Conservation (phyloP, 2,329 filamentous ascomycete genomes). For the Scortechinia acanthostroma region DNA sequence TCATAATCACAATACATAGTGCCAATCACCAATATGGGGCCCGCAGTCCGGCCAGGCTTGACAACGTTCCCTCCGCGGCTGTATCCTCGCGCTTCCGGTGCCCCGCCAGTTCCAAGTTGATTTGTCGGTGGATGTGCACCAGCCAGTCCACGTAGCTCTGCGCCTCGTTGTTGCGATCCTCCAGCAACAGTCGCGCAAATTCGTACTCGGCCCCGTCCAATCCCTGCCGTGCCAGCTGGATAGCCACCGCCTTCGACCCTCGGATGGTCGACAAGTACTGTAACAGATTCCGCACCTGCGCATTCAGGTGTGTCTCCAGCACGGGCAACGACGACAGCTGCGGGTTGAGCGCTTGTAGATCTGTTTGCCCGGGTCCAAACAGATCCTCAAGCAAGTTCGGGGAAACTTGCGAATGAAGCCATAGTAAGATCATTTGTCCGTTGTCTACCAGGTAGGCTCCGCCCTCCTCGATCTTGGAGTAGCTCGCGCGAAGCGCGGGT, state of each 20-base stretch:
- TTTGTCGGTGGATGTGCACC: slow-evolving; percentile 69
- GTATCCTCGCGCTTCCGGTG: neutral
- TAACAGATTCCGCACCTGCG: slow-evolving; percentile 86
- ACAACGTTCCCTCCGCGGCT: neutral
- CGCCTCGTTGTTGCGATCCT: slow-evolving; percentile 95
- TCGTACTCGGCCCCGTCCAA: slow-evolving; percentile 94
- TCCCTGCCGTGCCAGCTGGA: slow-evolving; percentile 86
- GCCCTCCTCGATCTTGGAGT: slow-evolving; percentile 81
- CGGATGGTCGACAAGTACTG: slow-evolving; percentile 76
- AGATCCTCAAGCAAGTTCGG: slow-evolving; percentile 86
- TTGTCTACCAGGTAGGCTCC: slow-evolving; percentile 94
- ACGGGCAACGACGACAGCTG: slow-evolving; percentile 75
- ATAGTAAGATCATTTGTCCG: slow-evolving; percentile 82
- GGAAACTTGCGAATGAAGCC: slow-evolving; percentile 87
- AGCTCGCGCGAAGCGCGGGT: slow-evolving; percentile 72
- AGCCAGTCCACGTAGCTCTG: slow-evolving; percentile 98
- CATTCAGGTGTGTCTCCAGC: slow-evolving; percentile 85
- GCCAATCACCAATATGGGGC: slow-evolving; percentile 1
- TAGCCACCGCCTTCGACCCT: slow-evolving; percentile 78
- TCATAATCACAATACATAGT: neutral
- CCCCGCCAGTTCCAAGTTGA: slow-evolving; percentile 2
- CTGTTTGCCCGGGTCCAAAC: slow-evolving; percentile 70
- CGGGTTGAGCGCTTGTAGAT: slow-evolving; percentile 71
- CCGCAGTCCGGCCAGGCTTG: neutral
- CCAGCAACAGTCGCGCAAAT: slow-evolving; percentile 82